These are phyloP conservation scores for Paxillus ammoniavirescens DNA, from an alignment of 768 basidiomycete genomes.

Conservation along the genomic window DNA sequence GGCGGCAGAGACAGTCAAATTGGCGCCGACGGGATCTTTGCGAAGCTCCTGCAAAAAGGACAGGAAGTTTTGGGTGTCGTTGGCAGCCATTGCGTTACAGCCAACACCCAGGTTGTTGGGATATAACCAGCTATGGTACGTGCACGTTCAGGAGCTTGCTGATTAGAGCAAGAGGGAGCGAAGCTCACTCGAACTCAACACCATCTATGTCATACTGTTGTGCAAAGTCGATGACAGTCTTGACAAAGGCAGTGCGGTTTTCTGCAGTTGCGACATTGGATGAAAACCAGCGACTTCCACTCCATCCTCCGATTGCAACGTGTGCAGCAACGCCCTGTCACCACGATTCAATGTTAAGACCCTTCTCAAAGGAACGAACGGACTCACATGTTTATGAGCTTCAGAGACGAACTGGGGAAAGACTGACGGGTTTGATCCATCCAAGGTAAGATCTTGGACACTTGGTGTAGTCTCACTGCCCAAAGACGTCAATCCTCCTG, in stretches of 20 bases:
- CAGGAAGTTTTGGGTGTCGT: conserved; percentile 79
- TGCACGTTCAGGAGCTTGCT: neutral
- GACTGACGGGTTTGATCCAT: conserved; percentile 41
- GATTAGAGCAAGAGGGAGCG: neutral
- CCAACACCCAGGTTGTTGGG: conserved; percentile 64
- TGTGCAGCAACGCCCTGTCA: conserved; percentile 51
- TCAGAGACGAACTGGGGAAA: conserved; percentile 57
- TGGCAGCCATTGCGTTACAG: conserved; percentile 55
- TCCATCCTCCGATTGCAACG: conserved; percentile 69
- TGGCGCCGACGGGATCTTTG: conserved; percentile 43
- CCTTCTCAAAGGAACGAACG: neutral
- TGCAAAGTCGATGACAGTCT: conserved; percentile 48
- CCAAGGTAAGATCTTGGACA: conserved; percentile 27
- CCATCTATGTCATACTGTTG: conserved; percentile 52
- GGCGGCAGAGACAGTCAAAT: conserved; percentile 68
- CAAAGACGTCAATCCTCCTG: neutral
- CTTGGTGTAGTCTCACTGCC: conserved; percentile 33
- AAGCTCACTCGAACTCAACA: conserved; percentile 32
- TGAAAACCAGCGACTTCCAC: conserved; percentile 60
- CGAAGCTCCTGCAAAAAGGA: conserved; percentile 72
- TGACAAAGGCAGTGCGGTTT: conserved; percentile 61
- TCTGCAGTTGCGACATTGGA: conserved; percentile 48
- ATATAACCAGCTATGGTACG: conserved; percentile 76
- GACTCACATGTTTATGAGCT: conserved; percentile 33
- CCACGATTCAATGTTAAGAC: neutral